Base-by-base conservation (phyloP, 108 stramenopile genomes). In the Pelagomonas calceolata region DNA sequence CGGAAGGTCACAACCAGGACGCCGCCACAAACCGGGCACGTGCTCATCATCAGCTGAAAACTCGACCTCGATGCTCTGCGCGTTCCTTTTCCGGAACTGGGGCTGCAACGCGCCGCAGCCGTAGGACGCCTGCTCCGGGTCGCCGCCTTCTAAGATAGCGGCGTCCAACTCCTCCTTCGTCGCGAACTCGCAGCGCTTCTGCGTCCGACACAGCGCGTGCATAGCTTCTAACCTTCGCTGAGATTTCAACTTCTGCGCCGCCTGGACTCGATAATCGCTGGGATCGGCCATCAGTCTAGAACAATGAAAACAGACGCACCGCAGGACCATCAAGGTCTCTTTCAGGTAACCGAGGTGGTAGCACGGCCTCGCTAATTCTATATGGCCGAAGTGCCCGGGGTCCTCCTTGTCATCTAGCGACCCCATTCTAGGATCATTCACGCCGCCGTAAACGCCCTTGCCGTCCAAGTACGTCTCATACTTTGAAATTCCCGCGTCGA, bases 321-420 rank as follows among this genome's bases (percentile, higher is more conserved):
- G 82, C 74, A 97, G 76, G 14, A 92, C 79, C 82, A 92, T 93
- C 43, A 97, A 77, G 12, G 85, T 88, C 14, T 86, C 80, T 70
- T 95, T 85, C 71, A 98, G 74, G 70, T 95, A 97, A 36, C 98
- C 98, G 71, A 91, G 85, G 76, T 99, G 98, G 74, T 93, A 99
- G 45, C 98, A 95, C 30, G 97, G 94, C 44, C 87, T 74, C 46
- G 95, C 95, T 65, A 97, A 78, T 73, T 98, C 94, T 68, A 98
- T 86, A 85, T 98, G 98, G 26, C 98, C 98, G 75, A 98, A 98
- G 79, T 98, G 93, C 70, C 98, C 96, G 4, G 96, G 98, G 76
- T 95, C 90, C 46, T 93, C 92, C 75, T 92, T 84, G 80, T 91
- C 89, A 63, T 89, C 89, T 65, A 91, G 77, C 73, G 78, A 82